Evolutionary conservation across 768 basidiomycete genomes (phyloP).

Genomic region (Hirschioporus abietinus): DNA sequence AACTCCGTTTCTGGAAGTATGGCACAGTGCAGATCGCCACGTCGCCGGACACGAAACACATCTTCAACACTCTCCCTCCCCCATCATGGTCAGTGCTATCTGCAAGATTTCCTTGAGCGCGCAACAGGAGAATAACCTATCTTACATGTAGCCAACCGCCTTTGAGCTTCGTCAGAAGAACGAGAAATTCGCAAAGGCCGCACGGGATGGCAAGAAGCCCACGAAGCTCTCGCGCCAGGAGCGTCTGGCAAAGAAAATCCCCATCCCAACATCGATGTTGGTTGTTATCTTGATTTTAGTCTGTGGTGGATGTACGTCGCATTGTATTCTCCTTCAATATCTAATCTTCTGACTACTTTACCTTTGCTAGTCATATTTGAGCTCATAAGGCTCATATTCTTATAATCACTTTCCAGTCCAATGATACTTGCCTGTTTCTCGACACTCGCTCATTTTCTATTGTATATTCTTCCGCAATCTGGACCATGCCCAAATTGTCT

Average conservation of each 20-base stretch:
- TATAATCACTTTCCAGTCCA: constrained; percentile 34
- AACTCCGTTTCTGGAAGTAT: neutral
- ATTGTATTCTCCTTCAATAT: neutral
- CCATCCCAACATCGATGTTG: constrained; percentile 70
- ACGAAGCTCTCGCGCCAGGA: constrained; percentile 70
- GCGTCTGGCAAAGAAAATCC: constrained; percentile 62
- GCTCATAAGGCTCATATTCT: constrained; percentile 58
- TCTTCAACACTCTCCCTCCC: neutral
- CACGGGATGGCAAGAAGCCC: constrained; percentile 70
- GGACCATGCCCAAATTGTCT: neutral
- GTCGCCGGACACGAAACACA: neutral
- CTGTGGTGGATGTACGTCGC: constrained; percentile 66
- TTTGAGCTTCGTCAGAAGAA: constrained; percentile 81
- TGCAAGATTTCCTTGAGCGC: neutral
- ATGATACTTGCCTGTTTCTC: neutral
- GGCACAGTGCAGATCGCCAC: constrained; percentile 6
- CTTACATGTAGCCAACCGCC: constrained; percentile 56
- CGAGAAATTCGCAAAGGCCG: constrained; percentile 71
- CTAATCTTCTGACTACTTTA: constrained; percentile 9
- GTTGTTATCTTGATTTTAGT: constrained; percentile 73
- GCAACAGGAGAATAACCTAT: neutral
- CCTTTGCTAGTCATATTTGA: constrained; percentile 63
- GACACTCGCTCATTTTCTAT: neutral
- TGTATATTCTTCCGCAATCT: neutral
- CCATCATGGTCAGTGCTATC: constrained; percentile 7